phyloP scores from a whole-genome alignment of 176 grass and related monocot genomes.

The Eragrostis nindensis region DNA sequence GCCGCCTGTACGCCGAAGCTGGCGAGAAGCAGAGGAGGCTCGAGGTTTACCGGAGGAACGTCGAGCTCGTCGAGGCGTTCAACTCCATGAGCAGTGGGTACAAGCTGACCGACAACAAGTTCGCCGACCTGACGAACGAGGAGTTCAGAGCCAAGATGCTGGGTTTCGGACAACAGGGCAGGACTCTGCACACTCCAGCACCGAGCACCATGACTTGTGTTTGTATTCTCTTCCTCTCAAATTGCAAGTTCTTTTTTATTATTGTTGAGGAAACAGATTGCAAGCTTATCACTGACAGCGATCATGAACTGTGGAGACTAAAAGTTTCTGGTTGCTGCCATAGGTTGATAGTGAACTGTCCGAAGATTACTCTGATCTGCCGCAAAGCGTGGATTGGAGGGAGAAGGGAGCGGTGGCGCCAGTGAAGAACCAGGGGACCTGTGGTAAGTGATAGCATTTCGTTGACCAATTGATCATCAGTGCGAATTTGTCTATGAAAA shows the following conservation, averaged over 20 bases:
- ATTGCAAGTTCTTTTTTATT: neutral
- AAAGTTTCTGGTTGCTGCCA: neutral
- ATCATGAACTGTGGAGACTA: neutral
- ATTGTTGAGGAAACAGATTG: neutral
- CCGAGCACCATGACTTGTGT: conserved; percentile 1
- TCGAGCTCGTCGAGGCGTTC: conserved; percentile 49
- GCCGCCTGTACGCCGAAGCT: conserved; percentile 41
- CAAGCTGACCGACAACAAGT: conserved; percentile 45
- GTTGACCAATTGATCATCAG: neutral
- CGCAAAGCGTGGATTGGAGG: conserved; percentile 56
- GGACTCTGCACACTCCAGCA: neutral
- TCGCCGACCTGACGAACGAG: conserved; percentile 69
- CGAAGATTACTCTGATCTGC: neutral
- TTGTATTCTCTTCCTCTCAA: conserved; percentile 5
- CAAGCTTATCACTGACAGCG: neutral
- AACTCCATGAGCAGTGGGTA: conserved; percentile 46
- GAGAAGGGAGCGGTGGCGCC: conserved; percentile 43
- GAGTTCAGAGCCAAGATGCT: conserved; percentile 58
- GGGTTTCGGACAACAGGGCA: neutral
- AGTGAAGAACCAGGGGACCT: conserved; percentile 61
- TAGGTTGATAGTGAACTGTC: neutral
- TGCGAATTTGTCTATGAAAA: neutral
- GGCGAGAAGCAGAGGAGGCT: conserved; percentile 57
- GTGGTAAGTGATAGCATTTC: conserved; percentile 39
- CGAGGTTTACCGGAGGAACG: conserved; percentile 60